Evolutionary conservation across 1,284 basidiomycete genomes (phyloP).

Genomic region (Sporisorium sorghi): DNA sequence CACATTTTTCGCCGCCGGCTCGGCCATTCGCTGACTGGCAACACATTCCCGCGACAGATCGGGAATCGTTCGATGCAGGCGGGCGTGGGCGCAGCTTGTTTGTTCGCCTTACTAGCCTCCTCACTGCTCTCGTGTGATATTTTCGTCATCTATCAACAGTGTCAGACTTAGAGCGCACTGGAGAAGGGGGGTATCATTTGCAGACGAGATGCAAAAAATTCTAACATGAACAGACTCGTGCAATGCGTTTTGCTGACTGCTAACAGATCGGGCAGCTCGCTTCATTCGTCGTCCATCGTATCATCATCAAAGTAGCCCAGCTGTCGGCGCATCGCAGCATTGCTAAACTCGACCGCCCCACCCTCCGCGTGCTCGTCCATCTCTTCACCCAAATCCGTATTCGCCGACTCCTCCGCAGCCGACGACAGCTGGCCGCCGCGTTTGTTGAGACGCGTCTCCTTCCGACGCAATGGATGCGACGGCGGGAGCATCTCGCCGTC

Average conservation of each 20-base stretch:
- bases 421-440: slow-evolving; percentile 22
- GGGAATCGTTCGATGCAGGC: background rate
- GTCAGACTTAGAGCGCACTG: too few relatives aligned
- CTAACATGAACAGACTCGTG: too few relatives aligned
- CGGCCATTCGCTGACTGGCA: background rate
- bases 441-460: slow-evolving; percentile 37
- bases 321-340: slow-evolving; percentile 36
- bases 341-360: slow-evolving; percentile 12
- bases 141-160: too few relatives aligned
- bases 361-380: slow-evolving; percentile 42
- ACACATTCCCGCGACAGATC: background rate
- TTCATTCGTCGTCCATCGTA: slow-evolving; percentile 28
- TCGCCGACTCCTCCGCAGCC: slow-evolving; percentile 32
- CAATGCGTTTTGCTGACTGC: too few relatives aligned
- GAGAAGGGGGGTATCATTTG: slow-evolving; percentile 17
- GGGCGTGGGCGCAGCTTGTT: too few relatives aligned
- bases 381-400: slow-evolving; percentile 44
- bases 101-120: background rate
- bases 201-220: background rate
- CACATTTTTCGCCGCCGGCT: background rate
- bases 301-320: slow-evolving; percentile 37
- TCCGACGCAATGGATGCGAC: slow-evolving; percentile 41
- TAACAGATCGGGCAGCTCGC: background rate
- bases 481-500: slow-evolving; percentile 42
- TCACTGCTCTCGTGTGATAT: background rate